phyloP scores from a whole-genome alignment of 495 filamentous ascomycete species.

The Annulohypoxylon stygium region DNA sequence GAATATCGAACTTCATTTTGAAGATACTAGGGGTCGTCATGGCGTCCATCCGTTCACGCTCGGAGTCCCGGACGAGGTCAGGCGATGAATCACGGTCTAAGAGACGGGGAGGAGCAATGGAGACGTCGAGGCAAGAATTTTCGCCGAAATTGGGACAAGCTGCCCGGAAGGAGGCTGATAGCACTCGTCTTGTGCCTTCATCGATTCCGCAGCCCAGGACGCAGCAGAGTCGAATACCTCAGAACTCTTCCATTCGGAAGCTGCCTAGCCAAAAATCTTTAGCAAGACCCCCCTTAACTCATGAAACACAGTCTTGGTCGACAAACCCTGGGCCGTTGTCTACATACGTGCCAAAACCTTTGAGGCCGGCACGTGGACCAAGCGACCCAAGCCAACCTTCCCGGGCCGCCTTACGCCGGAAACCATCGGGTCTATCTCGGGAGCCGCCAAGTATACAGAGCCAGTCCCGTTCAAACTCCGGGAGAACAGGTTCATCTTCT shows the following conservation, averaged over 20 bases:
- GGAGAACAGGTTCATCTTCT: constrained; percentile 56
- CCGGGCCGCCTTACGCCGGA: constrained; percentile 61
- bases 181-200: constrained; percentile 43
- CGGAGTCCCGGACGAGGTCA: constrained; percentile 34
- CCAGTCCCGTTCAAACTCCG: constrained; percentile 53
- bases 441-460: constrained; percentile 49
- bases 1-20: constrained; percentile 19
- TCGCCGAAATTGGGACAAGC: constrained; percentile 36
- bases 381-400: constrained; percentile 47
- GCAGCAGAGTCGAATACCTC: constrained; percentile 55
- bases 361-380: constrained; percentile 24
- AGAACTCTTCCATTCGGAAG: constrained; percentile 47
- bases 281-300: constrained; percentile 46
- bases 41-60: constrained; percentile 38
- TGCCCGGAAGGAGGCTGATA: constrained; percentile 42
- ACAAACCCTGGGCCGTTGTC: constrained; percentile 35
- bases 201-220: constrained; percentile 50
- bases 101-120: constrained; percentile 39
- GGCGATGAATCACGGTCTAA: constrained; percentile 37
- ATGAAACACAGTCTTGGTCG: constrained; percentile 52
- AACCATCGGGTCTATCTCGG: constrained; percentile 60
- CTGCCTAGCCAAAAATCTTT: constrained; percentile 27
- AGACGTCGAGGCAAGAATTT: constrained; percentile 34
- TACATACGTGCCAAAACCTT: constrained; percentile 36
- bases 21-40: constrained; percentile 38